Conservation (phyloP, 1,284 basidiomycete species). For the Tylopilus microsporus region DNA sequence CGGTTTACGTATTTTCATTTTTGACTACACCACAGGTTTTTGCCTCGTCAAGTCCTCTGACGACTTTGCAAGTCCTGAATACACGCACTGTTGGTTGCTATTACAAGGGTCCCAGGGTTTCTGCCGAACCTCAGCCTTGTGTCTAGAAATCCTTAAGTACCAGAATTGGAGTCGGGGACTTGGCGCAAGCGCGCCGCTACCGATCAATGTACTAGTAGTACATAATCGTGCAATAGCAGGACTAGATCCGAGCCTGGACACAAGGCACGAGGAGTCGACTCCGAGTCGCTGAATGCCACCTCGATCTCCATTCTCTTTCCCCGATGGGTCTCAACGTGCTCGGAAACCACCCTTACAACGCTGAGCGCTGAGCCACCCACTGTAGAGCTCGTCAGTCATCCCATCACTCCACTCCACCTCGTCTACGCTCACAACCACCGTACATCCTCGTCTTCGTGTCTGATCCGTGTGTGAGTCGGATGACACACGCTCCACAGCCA, state of each 20-base stretch:
- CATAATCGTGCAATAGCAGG: conserved; percentile 22
- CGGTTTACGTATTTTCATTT: no score
- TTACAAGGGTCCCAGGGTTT: no score
- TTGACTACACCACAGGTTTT: no score
- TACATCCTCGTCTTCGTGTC: conserved; percentile 14
- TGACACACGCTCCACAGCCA: conserved; percentile 15
- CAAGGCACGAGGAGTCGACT: neutral
- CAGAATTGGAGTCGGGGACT: no score
- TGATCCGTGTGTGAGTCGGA: neutral
- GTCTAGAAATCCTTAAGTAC: no score
- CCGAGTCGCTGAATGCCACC: neutral
- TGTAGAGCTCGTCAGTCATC: conserved; percentile 22
- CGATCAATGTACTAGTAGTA: conserved; percentile 6
- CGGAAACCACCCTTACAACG: conserved; percentile 24
- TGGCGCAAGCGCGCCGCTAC: no score
- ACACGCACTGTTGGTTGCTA: no score
- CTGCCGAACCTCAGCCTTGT: no score
- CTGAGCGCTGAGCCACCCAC: conserved; percentile 18
- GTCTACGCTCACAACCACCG: conserved; percentile 30
- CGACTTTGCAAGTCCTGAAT: no score
- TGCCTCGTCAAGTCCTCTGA: no score
- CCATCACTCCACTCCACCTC: conserved; percentile 24
- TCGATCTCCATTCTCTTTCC: neutral
- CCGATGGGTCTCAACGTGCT: conserved; percentile 22
- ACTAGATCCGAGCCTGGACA: neutral